A percentile compares a stretch with the other conserved stretches of the same genome.
These are phyloP conservation scores for Phytophthora aleatoria DNA, from an alignment of 352 stramenopile species.

Conservation along the genomic window DNA sequence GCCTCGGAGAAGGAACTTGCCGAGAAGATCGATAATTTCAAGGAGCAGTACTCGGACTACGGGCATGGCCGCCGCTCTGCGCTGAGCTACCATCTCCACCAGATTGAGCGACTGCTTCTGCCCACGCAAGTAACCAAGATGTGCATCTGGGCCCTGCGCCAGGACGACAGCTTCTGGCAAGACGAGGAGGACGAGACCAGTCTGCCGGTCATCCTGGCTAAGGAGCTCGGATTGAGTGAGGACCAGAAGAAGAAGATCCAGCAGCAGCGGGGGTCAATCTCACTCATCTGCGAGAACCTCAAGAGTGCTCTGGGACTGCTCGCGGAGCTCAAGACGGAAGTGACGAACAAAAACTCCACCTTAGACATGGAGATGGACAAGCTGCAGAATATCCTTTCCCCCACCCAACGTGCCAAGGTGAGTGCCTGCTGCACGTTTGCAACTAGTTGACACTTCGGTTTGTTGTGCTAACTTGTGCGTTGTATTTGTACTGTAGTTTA, in stretches of 20 bases:
- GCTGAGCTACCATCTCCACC: constrained; percentile 91
- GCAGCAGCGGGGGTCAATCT: constrained; percentile 84
- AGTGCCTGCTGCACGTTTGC: constrained; percentile 2
- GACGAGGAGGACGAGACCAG: constrained; percentile 90
- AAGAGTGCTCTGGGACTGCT: constrained; percentile 88
- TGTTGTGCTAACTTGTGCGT: constrained; percentile 18
- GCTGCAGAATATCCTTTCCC: constrained; percentile 93
- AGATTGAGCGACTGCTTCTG: constrained; percentile 93
- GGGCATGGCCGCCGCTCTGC: constrained; percentile 89
- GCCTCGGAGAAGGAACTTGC: constrained; percentile 89
- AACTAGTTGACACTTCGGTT: neutral
- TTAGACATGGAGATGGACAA: constrained; percentile 95
- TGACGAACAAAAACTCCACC: constrained; percentile 92
- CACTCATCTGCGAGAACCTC: constrained; percentile 89
- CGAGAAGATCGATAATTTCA: constrained; percentile 96
- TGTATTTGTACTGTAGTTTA: constrained; percentile 70
- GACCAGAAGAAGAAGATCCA: constrained; percentile 95
- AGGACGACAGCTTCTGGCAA: constrained; percentile 91
- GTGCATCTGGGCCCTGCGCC: constrained; percentile 91
- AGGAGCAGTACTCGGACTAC: constrained; percentile 93
- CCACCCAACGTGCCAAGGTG: constrained; percentile 92
- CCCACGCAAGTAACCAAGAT: constrained; percentile 95
- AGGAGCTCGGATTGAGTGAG: constrained; percentile 89
- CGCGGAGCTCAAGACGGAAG: constrained; percentile 85
- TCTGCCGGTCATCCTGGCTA: constrained; percentile 90